These are phyloP conservation scores for Pinus taeda DNA, from an alignment of 75 land plant species.

Conservation along the genomic window DNA sequence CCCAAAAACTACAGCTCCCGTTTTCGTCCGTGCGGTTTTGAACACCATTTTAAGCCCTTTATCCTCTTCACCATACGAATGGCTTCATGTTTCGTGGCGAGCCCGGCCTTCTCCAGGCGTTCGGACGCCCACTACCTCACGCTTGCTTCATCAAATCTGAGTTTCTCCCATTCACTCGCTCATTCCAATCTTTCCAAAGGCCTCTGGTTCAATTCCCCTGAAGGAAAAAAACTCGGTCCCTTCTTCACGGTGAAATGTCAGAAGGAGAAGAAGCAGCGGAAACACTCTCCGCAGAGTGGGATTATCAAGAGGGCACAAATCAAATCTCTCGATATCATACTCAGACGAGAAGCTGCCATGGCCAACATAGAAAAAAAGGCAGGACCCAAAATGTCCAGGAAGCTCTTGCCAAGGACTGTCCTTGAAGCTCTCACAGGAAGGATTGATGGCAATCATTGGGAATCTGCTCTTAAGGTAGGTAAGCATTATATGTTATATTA, in stretches of 20 bases:
- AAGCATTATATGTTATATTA: no score
- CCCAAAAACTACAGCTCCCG: no score
- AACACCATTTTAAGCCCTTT: no score
- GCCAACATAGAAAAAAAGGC: slow-evolving; percentile 66
- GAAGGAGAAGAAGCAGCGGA: not conserved
- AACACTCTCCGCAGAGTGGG: slow-evolving; percentile 27
- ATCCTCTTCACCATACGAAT: not conserved
- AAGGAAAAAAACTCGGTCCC: not conserved
- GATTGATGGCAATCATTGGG: slow-evolving; percentile 69
- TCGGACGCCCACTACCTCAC: not conserved
- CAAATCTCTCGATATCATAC: slow-evolving; percentile 53
- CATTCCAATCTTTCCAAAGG: not conserved
- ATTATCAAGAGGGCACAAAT: slow-evolving; percentile 49
- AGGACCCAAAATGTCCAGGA: slow-evolving; percentile 52
- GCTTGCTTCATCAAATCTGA: not conserved
- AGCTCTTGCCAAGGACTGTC: slow-evolving; percentile 68
- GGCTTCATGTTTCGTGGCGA: slow-evolving; percentile 1
- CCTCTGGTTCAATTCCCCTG: not conserved
- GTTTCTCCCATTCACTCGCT: not conserved
- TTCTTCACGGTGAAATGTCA: not conserved
- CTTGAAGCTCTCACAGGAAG: slow-evolving; percentile 77
- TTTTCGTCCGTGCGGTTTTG: no score
- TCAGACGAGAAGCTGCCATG: slow-evolving; percentile 62
- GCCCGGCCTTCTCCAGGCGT: not conserved
- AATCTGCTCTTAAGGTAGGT: slow-evolving; percentile 75